Conservation (phyloP, 805 yeast genomes). For the Citeromyces matritensis region DNA sequence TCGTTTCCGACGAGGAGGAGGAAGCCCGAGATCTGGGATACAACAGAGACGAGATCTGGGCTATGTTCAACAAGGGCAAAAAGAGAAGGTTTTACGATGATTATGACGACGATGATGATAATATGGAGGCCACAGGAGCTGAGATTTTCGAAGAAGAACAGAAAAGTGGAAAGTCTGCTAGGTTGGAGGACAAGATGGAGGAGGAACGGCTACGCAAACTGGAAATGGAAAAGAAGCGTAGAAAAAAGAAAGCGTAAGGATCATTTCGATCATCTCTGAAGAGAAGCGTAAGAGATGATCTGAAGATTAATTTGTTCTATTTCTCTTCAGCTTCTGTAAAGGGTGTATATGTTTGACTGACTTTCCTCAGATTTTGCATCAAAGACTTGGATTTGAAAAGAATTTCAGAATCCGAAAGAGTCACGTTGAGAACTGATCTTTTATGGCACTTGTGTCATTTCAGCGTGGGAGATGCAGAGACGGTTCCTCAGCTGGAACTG, state of each 20-base stretch:
- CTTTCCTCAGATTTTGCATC: too few relatives aligned
- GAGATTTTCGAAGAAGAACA: conserved; percentile 79
- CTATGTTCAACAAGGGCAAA: conserved; percentile 57
- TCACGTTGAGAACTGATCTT: too few relatives aligned
- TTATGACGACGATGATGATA: conserved; percentile 39
- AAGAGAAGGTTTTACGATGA: conserved; percentile 27
- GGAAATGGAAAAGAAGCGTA: conserved; percentile 25
- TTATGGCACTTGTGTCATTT: too few relatives aligned
- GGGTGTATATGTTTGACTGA: too few relatives aligned
- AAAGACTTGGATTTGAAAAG: too few relatives aligned
- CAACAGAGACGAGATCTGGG: conserved; percentile 83
- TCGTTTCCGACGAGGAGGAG: conserved; percentile 42
- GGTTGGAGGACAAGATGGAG: conserved; percentile 64
- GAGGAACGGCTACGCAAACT: conserved; percentile 37
- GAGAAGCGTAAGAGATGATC: too few relatives aligned
- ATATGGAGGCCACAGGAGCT: conserved; percentile 92
- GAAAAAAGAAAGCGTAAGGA: conserved; percentile 3
- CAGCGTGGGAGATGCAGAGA: too few relatives aligned
- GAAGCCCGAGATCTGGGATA: conserved; percentile 26
- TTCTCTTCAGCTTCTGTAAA: too few relatives aligned
- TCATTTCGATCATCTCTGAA: neutral
- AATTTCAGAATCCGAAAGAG: too few relatives aligned
- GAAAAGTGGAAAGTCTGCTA: conserved; percentile 51
- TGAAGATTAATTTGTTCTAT: too few relatives aligned
- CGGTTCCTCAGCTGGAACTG: too few relatives aligned